These are phyloP conservation scores for Eleusine coracana DNA, from an alignment of 176 grass and related monocot genomes.

Conservation along the genomic window DNA sequence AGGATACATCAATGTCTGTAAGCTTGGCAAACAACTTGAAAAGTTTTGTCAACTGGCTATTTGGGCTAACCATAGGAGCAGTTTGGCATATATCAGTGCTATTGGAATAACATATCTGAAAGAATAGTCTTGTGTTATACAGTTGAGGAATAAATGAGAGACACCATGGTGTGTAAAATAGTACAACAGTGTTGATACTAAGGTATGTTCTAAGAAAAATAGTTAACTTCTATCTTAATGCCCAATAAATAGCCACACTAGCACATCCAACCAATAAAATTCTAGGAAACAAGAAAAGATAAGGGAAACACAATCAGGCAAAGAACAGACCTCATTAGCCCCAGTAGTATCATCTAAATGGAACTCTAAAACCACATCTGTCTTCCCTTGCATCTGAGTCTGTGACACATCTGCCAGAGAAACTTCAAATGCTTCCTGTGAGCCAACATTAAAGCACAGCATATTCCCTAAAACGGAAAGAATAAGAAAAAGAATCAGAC, in stretches of 20 bases:
- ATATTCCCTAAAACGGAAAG: conserved; percentile 67
- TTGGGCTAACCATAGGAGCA: background rate
- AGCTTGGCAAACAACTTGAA: background rate
- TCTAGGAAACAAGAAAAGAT: conserved; percentile 23
- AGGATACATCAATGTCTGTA: background rate
- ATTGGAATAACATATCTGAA: background rate
- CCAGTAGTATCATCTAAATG: conserved; percentile 98
- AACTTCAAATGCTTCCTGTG: conserved; percentile 89
- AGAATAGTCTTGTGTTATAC: conserved; percentile 9
- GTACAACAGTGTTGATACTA: background rate
- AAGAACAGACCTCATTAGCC: conserved; percentile 69
- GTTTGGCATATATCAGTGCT: background rate
- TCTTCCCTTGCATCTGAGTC: conserved; percentile 93
- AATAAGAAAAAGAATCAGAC: conserved; percentile 17
- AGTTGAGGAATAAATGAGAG: conserved; percentile 8
- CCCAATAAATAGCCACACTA: background rate
- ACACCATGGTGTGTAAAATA: conserved; percentile 4
- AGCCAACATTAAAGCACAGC: conserved; percentile 85
- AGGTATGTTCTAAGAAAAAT: background rate
- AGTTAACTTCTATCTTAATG: background rate
- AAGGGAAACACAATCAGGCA: conserved; percentile 18
- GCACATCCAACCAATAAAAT: conserved; percentile 15
- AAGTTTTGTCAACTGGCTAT: background rate
- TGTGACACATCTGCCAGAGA: conserved; percentile 96
- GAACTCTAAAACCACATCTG: conserved; percentile 90